These are phyloP conservation scores for Aspergillus ibericus DNA, from an alignment of 2,329 filamentous ascomycete species.

Conservation along the genomic window DNA sequence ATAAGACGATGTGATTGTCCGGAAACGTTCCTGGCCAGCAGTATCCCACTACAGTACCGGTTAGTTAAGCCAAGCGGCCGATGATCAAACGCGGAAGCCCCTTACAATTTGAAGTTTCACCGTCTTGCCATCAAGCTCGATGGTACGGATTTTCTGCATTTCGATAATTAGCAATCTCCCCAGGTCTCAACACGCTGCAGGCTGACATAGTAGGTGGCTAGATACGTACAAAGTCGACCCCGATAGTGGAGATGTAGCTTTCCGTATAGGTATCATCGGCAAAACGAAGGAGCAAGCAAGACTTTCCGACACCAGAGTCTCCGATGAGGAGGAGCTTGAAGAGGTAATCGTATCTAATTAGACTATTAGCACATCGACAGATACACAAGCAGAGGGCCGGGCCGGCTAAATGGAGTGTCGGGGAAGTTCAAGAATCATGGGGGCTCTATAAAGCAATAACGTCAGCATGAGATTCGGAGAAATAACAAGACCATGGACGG, in stretches of 20 bases:
- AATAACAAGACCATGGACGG: background rate
- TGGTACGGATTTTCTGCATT: constrained; percentile 94
- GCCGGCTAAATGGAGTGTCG: background rate
- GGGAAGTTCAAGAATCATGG: background rate
- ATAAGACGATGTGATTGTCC: constrained; percentile 99
- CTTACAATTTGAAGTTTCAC: constrained; percentile 99
- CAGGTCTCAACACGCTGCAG: background rate
- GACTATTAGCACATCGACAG: constrained; percentile 26
- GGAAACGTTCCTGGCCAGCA: constrained; percentile 97
- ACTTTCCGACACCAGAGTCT: constrained; percentile 99
- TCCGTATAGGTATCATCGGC: constrained; percentile 99
- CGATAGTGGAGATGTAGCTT: constrained; percentile 99
- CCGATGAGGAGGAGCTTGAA: constrained; percentile 99
- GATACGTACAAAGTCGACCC: constrained; percentile 89
- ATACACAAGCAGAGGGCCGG: constrained; percentile 3
- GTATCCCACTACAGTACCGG: constrained; percentile 80
- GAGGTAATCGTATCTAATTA: constrained; percentile 95
- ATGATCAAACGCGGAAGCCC: background rate
- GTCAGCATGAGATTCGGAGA: constrained; percentile 1
- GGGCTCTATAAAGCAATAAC: constrained; percentile 25
- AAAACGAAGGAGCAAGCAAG: constrained; percentile 94
- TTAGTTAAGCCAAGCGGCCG: constrained; percentile 12
- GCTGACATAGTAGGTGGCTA: background rate
- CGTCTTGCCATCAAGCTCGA: constrained; percentile 98
- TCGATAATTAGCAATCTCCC: background rate